Percentiles rank a stretch among this genome's conserved stretches.
These are phyloP conservation scores for Laguncularia racemosa DNA, from an alignment of 345 rosid genomes.

Conservation along the genomic window DNA sequence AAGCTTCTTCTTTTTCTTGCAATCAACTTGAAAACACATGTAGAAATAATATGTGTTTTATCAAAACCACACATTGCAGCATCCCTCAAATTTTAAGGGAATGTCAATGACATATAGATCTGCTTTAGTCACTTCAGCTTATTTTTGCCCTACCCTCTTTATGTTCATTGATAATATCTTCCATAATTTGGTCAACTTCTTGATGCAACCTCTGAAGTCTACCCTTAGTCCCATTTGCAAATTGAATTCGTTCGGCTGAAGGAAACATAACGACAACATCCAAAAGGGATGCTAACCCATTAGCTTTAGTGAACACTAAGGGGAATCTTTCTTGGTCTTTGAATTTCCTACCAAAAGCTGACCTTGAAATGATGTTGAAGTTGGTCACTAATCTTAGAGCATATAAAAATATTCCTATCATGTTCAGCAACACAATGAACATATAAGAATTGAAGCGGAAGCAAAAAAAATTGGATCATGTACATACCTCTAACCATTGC, in stretches of 20 bases:
- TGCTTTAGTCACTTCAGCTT: not conserved
- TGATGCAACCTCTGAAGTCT: slow-evolving; percentile 9
- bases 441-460: too few species aligned
- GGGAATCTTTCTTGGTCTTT: slow-evolving; percentile 15
- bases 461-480: too few species aligned
- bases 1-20: too few species aligned
- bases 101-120: slow-evolving; percentile 14
- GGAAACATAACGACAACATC: slow-evolving; percentile 19
- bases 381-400: slow-evolving; percentile 1
- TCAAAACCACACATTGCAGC: too few species aligned
- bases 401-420: too few species aligned
- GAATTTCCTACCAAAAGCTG: slow-evolving; percentile 19
- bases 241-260: slow-evolving; percentile 12
- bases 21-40: too few species aligned
- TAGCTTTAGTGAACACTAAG: not conserved
- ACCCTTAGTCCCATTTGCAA: slow-evolving; percentile 11
- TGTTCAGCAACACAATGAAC: too few species aligned
- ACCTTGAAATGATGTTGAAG: slow-evolving; percentile 9
- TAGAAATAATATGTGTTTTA: too few species aligned
- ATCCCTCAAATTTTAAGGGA: slow-evolving; percentile 13
- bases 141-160: slow-evolving; percentile 1
- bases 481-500: too few species aligned
- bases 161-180: slow-evolving; percentile 13
- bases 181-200: slow-evolving; percentile 9
- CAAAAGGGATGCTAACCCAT: slow-evolving; percentile 7